Conservation (phyloP, 176 grass and related monocot genomes). For the Oryza coarctata region DNA sequence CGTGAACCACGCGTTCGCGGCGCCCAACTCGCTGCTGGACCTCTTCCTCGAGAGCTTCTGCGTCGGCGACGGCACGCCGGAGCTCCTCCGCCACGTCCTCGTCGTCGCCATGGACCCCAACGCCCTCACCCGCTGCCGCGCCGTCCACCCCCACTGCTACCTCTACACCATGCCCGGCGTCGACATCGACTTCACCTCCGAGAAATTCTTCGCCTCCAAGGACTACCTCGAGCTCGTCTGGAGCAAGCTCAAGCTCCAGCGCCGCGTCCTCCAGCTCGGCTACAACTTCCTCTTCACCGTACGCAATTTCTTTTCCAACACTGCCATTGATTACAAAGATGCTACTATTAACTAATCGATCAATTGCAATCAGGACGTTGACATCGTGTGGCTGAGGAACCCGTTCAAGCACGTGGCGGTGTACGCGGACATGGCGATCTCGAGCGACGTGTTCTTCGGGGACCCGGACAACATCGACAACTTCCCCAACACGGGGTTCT, state of each 20-base stretch:
- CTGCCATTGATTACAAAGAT: no score
- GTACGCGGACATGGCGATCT: slow-evolving; percentile 67
- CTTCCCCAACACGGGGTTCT: slow-evolving; percentile 77
- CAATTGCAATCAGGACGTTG: slow-evolving; percentile 48
- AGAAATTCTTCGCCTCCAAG: slow-evolving; percentile 56
- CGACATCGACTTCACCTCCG: slow-evolving; percentile 54
- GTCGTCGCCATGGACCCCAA: slow-evolving; percentile 66
- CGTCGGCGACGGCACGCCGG: slow-evolving; percentile 54
- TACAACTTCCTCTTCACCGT: slow-evolving; percentile 82
- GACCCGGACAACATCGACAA: slow-evolving; percentile 43
- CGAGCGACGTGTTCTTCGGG: slow-evolving; percentile 58
- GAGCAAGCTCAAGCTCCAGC: slow-evolving; percentile 71
- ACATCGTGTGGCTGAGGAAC: slow-evolving; percentile 73
- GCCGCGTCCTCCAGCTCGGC: slow-evolving; percentile 65
- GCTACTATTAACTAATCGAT: no score
- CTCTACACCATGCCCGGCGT: slow-evolving; percentile 37
- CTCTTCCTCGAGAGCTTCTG: slow-evolving; percentile 81
- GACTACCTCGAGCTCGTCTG: slow-evolving; percentile 79
- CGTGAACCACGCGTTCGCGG: slow-evolving; percentile 63
- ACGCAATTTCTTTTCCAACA: slow-evolving; percentile 63
- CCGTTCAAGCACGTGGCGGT: slow-evolving; percentile 64
- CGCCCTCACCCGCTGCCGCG: slow-evolving; percentile 48
- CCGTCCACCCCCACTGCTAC: slow-evolving; percentile 66
- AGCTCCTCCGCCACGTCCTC: slow-evolving; percentile 58
- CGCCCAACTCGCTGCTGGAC: slow-evolving; percentile 62